A percentile compares a stretch with the other conserved stretches of the same genome.
phyloP scores from a whole-genome alignment of 1,139 yeast species.

The Yamadazyma dushanensis region DNA sequence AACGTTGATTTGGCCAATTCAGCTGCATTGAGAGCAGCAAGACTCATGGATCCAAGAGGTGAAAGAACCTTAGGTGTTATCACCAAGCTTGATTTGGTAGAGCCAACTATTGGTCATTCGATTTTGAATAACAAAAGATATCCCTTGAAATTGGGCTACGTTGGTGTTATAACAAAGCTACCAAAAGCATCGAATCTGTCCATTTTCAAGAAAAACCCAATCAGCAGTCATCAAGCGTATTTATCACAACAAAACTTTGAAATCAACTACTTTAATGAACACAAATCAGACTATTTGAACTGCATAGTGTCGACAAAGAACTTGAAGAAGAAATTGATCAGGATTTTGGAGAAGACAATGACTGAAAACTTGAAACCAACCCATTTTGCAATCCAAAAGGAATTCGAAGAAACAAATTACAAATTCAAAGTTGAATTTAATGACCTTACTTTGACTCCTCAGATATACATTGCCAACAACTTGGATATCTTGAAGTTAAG shows the following conservation, averaged over 20 bases:
- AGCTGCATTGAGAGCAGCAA: slow-evolving; percentile 90
- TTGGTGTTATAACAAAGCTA: slow-evolving; percentile 88
- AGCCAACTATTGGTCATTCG: slow-evolving; percentile 67
- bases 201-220: slow-evolving; percentile 36
- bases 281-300: slow-evolving; percentile 59
- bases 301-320: slow-evolving; percentile 77
- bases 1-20: slow-evolving; percentile 98
- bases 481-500: slow-evolving; percentile 84
- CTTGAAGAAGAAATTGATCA: slow-evolving; percentile 78
- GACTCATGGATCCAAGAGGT: slow-evolving; percentile 89
- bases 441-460: slow-evolving; percentile 90
- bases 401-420: slow-evolving; percentile 89
- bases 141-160: slow-evolving; percentile 94
- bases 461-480: slow-evolving; percentile 88
- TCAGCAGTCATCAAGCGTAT: slow-evolving; percentile 46
- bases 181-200: slow-evolving; percentile 39
- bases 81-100: slow-evolving; percentile 88
- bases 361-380: slow-evolving; percentile 87
- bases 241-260: slow-evolving; percentile 71
- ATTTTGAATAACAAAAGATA: slow-evolving; percentile 77
- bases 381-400: slow-evolving; percentile 80
- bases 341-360: slow-evolving; percentile 88
- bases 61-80: slow-evolving; percentile 95
- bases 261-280: slow-evolving; percentile 54
- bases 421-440: slow-evolving; percentile 95